Conservation (phyloP, 345 rosid species). For the Kernera saxatilis region DNA sequence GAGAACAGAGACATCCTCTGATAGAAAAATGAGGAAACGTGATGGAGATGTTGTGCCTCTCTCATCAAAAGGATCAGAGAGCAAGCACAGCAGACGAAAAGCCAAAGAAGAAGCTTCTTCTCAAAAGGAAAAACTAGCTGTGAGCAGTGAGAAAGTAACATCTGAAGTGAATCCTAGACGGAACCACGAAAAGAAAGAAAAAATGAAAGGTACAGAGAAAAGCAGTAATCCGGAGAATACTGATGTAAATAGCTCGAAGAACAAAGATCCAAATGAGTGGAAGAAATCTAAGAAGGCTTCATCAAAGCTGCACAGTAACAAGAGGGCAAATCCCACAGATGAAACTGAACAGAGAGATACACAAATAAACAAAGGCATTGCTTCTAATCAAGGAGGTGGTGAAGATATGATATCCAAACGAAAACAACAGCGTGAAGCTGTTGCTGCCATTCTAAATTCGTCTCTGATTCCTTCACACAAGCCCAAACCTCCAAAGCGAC, state of each 20-base stretch:
- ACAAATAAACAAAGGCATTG: slow-evolving; percentile 22
- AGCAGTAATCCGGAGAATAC: slow-evolving; percentile 6
- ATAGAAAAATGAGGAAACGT: slow-evolving; percentile 19
- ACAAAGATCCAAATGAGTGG: slow-evolving; percentile 19
- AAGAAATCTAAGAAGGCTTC: slow-evolving; percentile 38
- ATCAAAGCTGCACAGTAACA: slow-evolving; percentile 22
- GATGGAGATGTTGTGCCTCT: slow-evolving; percentile 22
- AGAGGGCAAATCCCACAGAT: slow-evolving; percentile 25
- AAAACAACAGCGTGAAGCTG: slow-evolving; percentile 81
- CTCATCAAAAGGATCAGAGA: slow-evolving; percentile 27
- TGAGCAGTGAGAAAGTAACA: slow-evolving; percentile 24
- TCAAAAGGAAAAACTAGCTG: slow-evolving; percentile 28
- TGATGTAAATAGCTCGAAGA: slow-evolving; percentile 22
- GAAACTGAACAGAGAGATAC: slow-evolving; percentile 32
- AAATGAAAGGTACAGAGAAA: slow-evolving; percentile 25
- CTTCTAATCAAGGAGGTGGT: slow-evolving; percentile 36
- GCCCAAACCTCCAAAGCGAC: slow-evolving; percentile 54
- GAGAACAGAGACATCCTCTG: slow-evolving; percentile 24
- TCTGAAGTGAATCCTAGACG: slow-evolving; percentile 22
- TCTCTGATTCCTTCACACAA: slow-evolving; percentile 76
- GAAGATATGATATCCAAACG: slow-evolving; percentile 52
- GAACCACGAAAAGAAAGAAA: slow-evolving; percentile 30
- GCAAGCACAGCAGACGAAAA: slow-evolving; percentile 30
- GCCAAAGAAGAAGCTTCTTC: slow-evolving; percentile 32
- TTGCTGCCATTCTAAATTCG: slow-evolving; percentile 75